Base-by-base conservation (phyloP, 73 alveolate species). In the Symbiodinium pilosum region DNA sequence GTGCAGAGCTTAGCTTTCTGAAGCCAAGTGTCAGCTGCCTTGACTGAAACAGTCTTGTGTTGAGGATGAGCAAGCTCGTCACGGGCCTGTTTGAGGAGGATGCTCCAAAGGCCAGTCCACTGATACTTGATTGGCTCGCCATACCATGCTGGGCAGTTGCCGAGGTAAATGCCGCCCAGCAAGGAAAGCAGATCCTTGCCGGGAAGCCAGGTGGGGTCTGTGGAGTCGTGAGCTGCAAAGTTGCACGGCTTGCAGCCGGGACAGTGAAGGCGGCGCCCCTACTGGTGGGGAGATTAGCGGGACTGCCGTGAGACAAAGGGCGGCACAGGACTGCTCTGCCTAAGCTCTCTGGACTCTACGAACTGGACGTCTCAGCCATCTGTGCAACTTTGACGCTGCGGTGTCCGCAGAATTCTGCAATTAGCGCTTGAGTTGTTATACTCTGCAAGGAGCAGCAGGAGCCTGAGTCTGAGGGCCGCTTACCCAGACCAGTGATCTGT, bases 61-160 rank as follows among this genome's bases (percentile, higher is more conserved):
- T 86, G 2, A 88, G 95, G 95, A 88, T 88, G 95, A 88, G 95
- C 87, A 88, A 88, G 51, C 95, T 59, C 69, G 68, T 88, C 44
- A 86, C 39, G 86, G 43, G 43, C 40, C 87, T 88, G 34, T 8
- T 43, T 2, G 95, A 64, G 77, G 77, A 64, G 44, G 95, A 39
- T 32, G 87, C 86, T 38, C 87, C 95, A 26, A 88, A 88, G 95
- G 95, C 93, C 51, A 69, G 84, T 12, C 18, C 40, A 69, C 40
- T 69, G 38, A 4, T 21, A 26, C 38, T 59, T 16, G 36, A 26
- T 59, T 59, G 38, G 30, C 77, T 59, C 9, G 4, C 77, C 3
- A 20, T 8, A 20, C 77, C 3, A 20, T 8, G 77, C 8, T 20
- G 6, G 38, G 21, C 34, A 26, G 38, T 14, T n/a, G n/a, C n/a